Evolutionary conservation across 2,329 filamentous ascomycete genomes (phyloP).

Genomic region (Xylariaceae sp.): DNA sequence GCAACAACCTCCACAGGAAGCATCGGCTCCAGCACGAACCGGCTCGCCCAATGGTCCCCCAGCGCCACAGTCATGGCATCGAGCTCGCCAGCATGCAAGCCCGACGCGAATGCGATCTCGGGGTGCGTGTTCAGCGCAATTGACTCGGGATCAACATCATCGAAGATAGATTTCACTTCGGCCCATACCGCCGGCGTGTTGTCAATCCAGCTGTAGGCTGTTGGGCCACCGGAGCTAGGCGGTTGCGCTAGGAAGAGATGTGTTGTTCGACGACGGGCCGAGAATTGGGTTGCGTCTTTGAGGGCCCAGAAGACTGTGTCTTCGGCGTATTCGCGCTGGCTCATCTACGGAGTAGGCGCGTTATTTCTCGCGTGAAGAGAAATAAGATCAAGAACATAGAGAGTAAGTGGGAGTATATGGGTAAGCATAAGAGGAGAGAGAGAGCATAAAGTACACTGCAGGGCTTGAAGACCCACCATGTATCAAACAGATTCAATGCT

Average conservation of each 20-base stretch:
- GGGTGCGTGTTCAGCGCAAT: conserved; percentile 44
- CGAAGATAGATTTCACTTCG: not conserved
- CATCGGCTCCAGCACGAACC: conserved; percentile 42
- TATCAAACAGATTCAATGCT: no score
- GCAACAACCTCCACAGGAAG: conserved; percentile 44
- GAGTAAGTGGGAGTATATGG: not conserved
- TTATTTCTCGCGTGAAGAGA: not conserved
- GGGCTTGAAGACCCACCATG: not conserved
- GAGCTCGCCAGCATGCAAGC: conserved; percentile 46
- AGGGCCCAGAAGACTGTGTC: conserved; percentile 50
- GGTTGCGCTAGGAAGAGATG: conserved; percentile 45
- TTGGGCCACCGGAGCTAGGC: conserved; percentile 21
- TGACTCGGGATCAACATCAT: conserved; percentile 24
- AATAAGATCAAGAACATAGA: not conserved
- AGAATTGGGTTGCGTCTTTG: conserved; percentile 43
- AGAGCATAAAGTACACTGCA: not conserved
- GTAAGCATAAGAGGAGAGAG: not conserved
- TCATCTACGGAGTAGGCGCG: conserved; percentile 41
- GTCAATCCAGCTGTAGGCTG: conserved; percentile 42
- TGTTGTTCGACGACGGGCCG: conserved; percentile 46
- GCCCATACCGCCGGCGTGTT: conserved; percentile 43
- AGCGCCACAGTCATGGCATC: conserved; percentile 33
- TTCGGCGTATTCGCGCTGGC: conserved; percentile 49
- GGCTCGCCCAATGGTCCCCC: conserved; percentile 36
- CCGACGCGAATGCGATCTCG: conserved; percentile 44